Percentiles rank a stretch among this genome's conserved stretches.
Evolutionary conservation across 345 rosid genomes (phyloP).

Genomic region (Citrus mangshanensis): DNA sequence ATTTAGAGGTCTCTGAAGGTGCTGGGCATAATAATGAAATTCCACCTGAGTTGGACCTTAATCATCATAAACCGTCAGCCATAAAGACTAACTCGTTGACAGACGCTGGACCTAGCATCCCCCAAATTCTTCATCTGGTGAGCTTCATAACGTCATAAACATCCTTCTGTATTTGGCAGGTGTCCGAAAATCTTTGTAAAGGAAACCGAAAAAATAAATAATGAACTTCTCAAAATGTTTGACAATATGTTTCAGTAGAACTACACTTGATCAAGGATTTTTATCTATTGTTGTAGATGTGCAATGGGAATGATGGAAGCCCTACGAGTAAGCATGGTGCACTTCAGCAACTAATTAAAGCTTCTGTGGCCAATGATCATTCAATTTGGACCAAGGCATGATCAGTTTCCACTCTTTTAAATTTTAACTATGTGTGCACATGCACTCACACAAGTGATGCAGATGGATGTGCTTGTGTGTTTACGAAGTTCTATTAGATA

Average conservation of each 20-base stretch:
- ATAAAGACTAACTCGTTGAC: conserved; percentile 48
- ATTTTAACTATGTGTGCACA: background rate
- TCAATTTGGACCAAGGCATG: conserved; percentile 80
- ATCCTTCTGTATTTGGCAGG: background rate
- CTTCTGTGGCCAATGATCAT: conserved; percentile 69
- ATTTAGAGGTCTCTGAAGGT: conserved; percentile 30
- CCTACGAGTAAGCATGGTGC: conserved; percentile 66
- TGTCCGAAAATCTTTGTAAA: background rate
- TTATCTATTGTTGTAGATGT: conserved; percentile 46
- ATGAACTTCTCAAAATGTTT: background rate
- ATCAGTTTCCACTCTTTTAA: background rate
- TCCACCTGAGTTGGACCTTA: conserved; percentile 43
- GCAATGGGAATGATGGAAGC: conserved; percentile 62
- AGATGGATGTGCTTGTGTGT: background rate
- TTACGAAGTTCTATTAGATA: background rate
- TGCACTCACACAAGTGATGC: background rate
- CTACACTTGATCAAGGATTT: background rate
- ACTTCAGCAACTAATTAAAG: conserved; percentile 75
- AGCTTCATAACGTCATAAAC: conserved; percentile 21
- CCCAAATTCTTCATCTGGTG: conserved; percentile 95
- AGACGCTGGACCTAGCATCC: conserved; percentile 87
- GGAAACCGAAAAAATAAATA: background rate
- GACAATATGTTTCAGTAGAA: background rate
- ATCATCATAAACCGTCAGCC: conserved; percentile 44
- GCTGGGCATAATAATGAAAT: conserved; percentile 38